phyloP scores from a whole-genome alignment of 805 yeast species.

The Lipomyces starkeyi region DNA sequence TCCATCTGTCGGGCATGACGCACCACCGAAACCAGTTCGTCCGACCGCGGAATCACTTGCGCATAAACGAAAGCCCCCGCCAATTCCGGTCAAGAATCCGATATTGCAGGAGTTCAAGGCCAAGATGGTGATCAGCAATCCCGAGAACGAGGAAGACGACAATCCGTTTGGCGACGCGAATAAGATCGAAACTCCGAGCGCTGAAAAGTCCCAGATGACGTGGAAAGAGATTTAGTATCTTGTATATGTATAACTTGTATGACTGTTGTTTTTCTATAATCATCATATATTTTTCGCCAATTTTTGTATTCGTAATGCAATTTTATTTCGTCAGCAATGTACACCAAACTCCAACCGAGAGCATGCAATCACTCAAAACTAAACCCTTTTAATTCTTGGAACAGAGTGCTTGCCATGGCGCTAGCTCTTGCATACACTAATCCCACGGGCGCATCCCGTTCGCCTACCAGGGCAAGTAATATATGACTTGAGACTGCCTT shows the following conservation, averaged over 20 bases:
- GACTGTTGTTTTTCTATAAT: background rate
- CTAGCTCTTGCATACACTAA: constrained; percentile 38
- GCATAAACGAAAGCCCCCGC: constrained; percentile 39
- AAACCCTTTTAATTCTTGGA: constrained; percentile 40
- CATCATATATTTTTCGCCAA: too few species aligned
- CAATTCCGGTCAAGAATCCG: constrained; percentile 39
- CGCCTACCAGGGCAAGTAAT: constrained; percentile 42
- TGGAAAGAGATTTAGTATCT: constrained; percentile 26
- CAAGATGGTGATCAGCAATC: constrained; percentile 29
- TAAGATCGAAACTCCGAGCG: constrained; percentile 39
- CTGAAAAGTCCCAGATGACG: constrained; percentile 25
- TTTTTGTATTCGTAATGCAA: background rate
- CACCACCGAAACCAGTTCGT: constrained; percentile 7
- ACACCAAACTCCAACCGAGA: constrained; percentile 1
- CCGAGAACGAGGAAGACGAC: constrained; percentile 41
- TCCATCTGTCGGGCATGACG: constrained; percentile 18
- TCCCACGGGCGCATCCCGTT: constrained; percentile 41
- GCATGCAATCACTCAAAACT: constrained; percentile 21
- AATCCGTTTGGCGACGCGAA: constrained; percentile 62
- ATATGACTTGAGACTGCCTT: constrained; percentile 23
- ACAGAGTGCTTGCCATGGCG: constrained; percentile 40
- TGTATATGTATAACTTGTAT: background rate
- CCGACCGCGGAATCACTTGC: constrained; percentile 36
- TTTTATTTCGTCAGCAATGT: background rate
- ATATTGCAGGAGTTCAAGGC: constrained; percentile 29